Conservation (phyloP, 1,284 basidiomycete genomes). For the Inonotus obliquus region DNA sequence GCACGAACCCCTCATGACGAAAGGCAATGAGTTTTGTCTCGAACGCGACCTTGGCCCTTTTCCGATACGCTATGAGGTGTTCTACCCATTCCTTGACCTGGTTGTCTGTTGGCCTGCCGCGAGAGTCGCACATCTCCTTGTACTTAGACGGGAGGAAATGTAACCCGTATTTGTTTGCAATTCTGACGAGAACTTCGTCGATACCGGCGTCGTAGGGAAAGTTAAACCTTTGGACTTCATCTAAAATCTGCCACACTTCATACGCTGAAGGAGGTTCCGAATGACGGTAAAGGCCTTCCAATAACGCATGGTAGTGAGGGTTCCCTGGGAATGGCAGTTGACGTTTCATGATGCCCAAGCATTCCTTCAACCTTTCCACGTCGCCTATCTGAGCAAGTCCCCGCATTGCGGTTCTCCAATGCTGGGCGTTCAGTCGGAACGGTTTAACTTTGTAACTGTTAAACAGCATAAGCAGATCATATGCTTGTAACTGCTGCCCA, state of each 20-base stretch:
- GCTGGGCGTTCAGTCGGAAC: conserved; percentile 8
- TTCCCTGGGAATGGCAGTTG: conserved; percentile 8
- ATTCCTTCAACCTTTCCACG: conserved; percentile 2
- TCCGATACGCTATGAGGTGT: not conserved
- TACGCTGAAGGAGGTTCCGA: conserved; percentile 40
- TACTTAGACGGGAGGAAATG: not conserved
- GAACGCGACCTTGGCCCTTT: conserved; percentile 1
- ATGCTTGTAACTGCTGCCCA: not conserved
- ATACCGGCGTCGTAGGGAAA: conserved; percentile 41
- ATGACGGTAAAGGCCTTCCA: conserved; percentile 21
- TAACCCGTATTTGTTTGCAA: conserved; percentile 8
- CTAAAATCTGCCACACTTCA: conserved; percentile 38
- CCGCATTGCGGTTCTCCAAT: conserved; percentile 9
- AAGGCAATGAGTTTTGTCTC: conserved; percentile 1
- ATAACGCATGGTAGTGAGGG: conserved; percentile 4
- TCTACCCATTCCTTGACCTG: conserved; percentile 2
- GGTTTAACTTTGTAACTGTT: not conserved
- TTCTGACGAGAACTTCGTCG: conserved; percentile 37
- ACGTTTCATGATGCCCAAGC: conserved; percentile 11
- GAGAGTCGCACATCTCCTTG: not conserved
- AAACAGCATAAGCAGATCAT: conserved; percentile 4
- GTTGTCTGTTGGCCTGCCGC: not conserved
- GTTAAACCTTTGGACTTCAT: conserved; percentile 39
- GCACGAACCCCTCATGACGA: conserved; percentile 31
- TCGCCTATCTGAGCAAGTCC: conserved; percentile 10